Conservation (phyloP, 2,329 filamentous ascomycete species). For the Neonectria ditissima region DNA sequence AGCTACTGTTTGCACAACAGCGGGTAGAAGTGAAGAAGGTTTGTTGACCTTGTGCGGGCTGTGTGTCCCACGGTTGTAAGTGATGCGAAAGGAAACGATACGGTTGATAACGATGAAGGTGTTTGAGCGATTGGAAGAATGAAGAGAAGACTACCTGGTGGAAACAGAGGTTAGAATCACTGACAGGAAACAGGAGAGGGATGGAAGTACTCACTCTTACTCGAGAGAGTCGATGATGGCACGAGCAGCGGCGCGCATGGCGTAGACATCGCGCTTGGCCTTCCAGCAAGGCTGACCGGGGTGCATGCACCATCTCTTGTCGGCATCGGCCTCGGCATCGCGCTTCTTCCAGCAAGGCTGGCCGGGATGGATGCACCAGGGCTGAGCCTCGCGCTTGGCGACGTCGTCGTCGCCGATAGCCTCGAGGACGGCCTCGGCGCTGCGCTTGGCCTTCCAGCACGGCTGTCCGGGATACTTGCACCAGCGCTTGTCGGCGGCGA, state of each 20-base stretch:
- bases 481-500: constrained; percentile 44
- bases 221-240: constrained; percentile 41
- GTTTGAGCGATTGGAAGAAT: background rate
- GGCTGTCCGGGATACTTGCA: constrained; percentile 47
- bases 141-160: constrained; percentile 3
- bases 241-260: constrained; percentile 44
- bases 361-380: constrained; percentile 47
- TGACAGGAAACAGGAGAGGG: background rate
- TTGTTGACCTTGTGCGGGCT: constrained; percentile 18
- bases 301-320: constrained; percentile 39
- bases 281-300: constrained; percentile 53
- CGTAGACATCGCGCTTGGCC: constrained; percentile 51
- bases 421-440: constrained; percentile 43
- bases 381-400: constrained; percentile 47
- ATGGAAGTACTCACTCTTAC: constrained; percentile 41
- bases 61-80: background rate
- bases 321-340: constrained; percentile 36
- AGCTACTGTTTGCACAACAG: constrained; percentile 23
- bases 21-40: constrained; percentile 26
- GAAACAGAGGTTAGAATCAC: constrained; percentile 16
- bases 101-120: background rate
- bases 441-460: constrained; percentile 54
- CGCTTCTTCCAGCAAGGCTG: constrained; percentile 53
- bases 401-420: constrained; percentile 43
- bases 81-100: background rate